Evolutionary conservation across 495 filamentous ascomycete genomes (phyloP), one percentile per base, ranked within the genome.

Genomic region (Aspergillus nidulans): DNA sequence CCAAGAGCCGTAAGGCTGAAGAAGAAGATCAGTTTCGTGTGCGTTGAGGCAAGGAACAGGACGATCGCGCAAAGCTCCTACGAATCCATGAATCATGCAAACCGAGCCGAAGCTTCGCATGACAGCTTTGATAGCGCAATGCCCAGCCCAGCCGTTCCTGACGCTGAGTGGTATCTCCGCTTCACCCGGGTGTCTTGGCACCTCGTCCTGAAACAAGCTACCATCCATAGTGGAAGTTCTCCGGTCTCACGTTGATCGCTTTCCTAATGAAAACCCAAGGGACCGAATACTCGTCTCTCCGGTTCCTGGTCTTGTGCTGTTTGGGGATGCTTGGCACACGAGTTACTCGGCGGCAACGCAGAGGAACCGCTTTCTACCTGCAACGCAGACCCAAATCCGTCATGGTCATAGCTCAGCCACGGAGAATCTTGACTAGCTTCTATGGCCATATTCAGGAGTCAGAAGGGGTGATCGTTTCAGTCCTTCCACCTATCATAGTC

Each of bases 181-280:
- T 42, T 55, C 43, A 45, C 51, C 52, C 42, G 18, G 23, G 38
- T 30, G n/a, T 1, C 55, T 62, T 58, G 52, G 59, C 59, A 50
- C 12, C 6, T 20, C 15, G 19, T 20, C 34, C 43, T 62, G 59
- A 62, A 62, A 58, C 59, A 55, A 34, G 13, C 59, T 56, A 56
- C 47, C 16, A 15, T 58, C 56, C 47, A 57, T 63, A 47, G 53
- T 59, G 60, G 56, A 58, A 63, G 56, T 54, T 52, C 48, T 52
- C 48, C 52, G 39, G 60, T 57, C 49, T 55, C 60, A 59, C 36
- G 24, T 59, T 30, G 48, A 50, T 53, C 30, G 41, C 32, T 51
- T 36, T 38, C 20, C n/a, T 24, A 28, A 18, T n/a, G 19, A 43
- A 13, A 41, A n/a, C 42, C 20, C 38, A 7, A 19, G 39, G 20